Evolutionary conservation across 805 yeast species (phyloP).

Genomic region (Candida ascalaphidarum): DNA sequence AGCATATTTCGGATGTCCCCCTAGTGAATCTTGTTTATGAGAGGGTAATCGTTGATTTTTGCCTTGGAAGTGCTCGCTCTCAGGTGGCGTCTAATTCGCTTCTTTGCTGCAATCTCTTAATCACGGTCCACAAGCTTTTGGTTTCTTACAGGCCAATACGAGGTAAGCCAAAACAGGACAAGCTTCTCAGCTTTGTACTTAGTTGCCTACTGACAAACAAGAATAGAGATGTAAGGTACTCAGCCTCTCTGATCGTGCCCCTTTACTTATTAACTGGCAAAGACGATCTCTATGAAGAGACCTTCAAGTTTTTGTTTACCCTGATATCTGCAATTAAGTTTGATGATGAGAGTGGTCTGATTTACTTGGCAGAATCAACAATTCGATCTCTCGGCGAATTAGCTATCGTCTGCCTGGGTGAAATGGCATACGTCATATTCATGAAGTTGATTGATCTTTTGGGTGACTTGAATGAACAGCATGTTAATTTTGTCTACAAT

Average conservation of each 20-base stretch:
- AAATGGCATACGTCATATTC: slow-evolving; percentile 56
- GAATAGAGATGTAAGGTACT: slow-evolving; percentile 48
- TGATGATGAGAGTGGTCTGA: slow-evolving; percentile 12
- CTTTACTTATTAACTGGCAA: slow-evolving; percentile 33
- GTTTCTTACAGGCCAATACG: slow-evolving; percentile 44
- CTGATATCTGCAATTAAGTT: slow-evolving; percentile 34
- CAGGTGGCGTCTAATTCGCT: slow-evolving; percentile 12
- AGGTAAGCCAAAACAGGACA: slow-evolving; percentile 11
- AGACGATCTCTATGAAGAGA: slow-evolving; percentile 29
- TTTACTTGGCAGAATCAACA: slow-evolving; percentile 49
- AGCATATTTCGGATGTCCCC: slow-evolving; percentile 11
- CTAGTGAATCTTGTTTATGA: slow-evolving; percentile 16
- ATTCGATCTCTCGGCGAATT: slow-evolving; percentile 57
- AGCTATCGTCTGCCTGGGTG: slow-evolving; percentile 56
- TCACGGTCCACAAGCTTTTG: slow-evolving; percentile 43
- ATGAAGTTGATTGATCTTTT: slow-evolving; percentile 58
- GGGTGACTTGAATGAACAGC: slow-evolving; percentile 57
- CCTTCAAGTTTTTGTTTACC: slow-evolving; percentile 35
- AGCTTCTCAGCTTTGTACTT: slow-evolving; percentile 33
- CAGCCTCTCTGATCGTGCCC: slow-evolving; percentile 47
- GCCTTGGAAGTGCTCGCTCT: slow-evolving; percentile 4
- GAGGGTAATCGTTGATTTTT: slow-evolving; percentile 12
- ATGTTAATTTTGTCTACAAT: slow-evolving; percentile 61
- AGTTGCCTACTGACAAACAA: slow-evolving; percentile 26
- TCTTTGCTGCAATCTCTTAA: slow-evolving; percentile 33